A percentile compares a stretch with the other conserved stretches of the same genome.
Conservation (phyloP, 208 protist species). For the Acanthamoeba healyi region DNA sequence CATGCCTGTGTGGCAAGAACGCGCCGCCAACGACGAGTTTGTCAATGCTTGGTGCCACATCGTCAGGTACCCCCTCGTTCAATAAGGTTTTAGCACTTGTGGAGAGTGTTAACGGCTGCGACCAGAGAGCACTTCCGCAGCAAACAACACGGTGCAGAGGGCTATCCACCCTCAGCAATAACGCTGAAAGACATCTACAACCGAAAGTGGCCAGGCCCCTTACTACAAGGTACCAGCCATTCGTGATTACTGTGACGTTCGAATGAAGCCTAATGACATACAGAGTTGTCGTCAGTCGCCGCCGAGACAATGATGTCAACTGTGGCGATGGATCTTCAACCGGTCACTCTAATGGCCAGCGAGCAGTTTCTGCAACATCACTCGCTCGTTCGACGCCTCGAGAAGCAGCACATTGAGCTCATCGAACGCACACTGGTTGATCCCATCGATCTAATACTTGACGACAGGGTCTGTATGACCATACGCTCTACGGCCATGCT, state of each 20-base stretch:
- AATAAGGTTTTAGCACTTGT: background rate
- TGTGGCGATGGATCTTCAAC: background rate
- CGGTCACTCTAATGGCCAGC: background rate
- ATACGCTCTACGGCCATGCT: background rate
- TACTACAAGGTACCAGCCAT: background rate
- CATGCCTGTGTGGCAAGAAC: background rate
- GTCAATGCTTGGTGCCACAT: background rate
- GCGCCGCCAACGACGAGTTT: background rate
- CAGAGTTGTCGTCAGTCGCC: background rate
- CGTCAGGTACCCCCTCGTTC: background rate
- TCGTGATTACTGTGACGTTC: background rate
- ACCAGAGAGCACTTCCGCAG: background rate
- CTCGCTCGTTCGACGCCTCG: background rate
- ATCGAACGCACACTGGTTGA: background rate
- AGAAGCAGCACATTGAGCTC: constrained; percentile 10
- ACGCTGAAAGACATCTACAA: background rate
- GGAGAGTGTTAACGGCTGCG: too few relatives aligned
- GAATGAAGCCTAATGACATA: background rate
- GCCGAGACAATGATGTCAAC: background rate
- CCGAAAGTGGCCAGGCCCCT: background rate
- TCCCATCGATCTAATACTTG: background rate
- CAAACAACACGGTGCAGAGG: background rate
- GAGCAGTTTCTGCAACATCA: background rate
- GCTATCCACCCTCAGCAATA: background rate
- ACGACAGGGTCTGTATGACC: constrained; percentile 17